A percentile compares a stretch with the other conserved stretches of the same genome.
Evolutionary conservation across 352 stramenopile species (phyloP).

Genomic region (Phytophthora parvispora): DNA sequence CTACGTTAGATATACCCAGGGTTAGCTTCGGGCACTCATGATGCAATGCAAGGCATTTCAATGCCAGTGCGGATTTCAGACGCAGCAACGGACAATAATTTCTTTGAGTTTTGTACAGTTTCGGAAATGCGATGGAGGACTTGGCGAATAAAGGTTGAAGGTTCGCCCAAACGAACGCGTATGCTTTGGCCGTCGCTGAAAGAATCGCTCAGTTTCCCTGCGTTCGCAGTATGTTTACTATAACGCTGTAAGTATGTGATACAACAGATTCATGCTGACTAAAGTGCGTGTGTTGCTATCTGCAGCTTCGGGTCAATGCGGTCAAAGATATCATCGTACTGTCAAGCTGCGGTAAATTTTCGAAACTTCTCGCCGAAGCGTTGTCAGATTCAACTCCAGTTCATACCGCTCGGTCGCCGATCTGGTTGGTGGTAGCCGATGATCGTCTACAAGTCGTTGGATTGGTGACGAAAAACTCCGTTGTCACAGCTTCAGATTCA

Average conservation of each 20-base stretch:
- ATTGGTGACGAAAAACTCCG: slow-evolving; percentile 11
- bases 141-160: slow-evolving; percentile 34
- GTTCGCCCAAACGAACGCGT: slow-evolving; percentile 1
- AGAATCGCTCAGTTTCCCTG: slow-evolving; percentile 45
- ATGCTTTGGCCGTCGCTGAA: slow-evolving; percentile 53
- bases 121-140: slow-evolving; percentile 40
- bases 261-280: background rate
- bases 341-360: slow-evolving; percentile 9
- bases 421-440: slow-evolving; percentile 23
- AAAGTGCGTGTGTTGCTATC: background rate
- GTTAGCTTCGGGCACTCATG: slow-evolving; percentile 24
- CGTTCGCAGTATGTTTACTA: slow-evolving; percentile 28
- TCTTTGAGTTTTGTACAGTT: slow-evolving; percentile 39
- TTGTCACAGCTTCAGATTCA: background rate
- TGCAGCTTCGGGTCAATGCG: slow-evolving; percentile 14
- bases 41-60: slow-evolving; percentile 45
- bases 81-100: background rate
- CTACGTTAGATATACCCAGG: slow-evolving; percentile 50
- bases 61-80: slow-evolving; percentile 6
- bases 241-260: background rate
- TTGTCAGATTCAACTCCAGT: slow-evolving; percentile 9
- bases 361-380: slow-evolving; percentile 7
- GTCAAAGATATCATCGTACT: slow-evolving; percentile 17
- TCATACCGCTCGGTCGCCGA: slow-evolving; percentile 7
- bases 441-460: slow-evolving; percentile 24